These are phyloP conservation scores for Acer negundo DNA, from an alignment of 345 rosid species.

Conservation along the genomic window DNA sequence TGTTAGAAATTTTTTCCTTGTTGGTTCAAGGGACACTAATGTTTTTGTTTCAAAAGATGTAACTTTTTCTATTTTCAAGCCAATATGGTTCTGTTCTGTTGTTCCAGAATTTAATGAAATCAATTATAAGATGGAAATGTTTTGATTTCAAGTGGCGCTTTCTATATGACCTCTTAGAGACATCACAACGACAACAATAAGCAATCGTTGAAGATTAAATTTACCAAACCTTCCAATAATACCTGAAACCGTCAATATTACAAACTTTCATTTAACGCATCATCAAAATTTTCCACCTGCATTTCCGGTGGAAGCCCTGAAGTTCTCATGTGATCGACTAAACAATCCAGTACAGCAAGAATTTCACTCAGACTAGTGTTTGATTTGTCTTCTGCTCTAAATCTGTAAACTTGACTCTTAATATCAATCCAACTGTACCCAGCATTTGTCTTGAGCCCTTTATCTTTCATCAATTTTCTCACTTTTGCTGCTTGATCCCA, in stretches of 20 bases:
- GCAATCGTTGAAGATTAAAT: background rate
- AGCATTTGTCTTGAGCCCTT: conserved; percentile 60
- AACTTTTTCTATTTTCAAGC: background rate
- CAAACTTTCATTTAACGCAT: background rate
- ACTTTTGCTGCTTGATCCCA: conserved; percentile 77
- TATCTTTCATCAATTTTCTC: conserved; percentile 85
- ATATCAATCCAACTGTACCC: conserved; percentile 95
- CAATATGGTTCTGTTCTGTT: background rate
- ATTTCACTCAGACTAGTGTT: conserved; percentile 41
- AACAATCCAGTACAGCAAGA: conserved; percentile 42
- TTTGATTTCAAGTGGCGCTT: background rate
- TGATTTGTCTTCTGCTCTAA: conserved; percentile 71
- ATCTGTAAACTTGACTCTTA: conserved; percentile 56
- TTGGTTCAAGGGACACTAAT: too few relatives aligned
- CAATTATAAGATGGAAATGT: background rate
- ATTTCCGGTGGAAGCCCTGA: conserved; percentile 30
- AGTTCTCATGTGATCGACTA: conserved; percentile 56
- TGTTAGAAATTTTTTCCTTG: too few relatives aligned
- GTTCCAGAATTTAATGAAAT: background rate
- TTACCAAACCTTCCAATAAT: background rate
- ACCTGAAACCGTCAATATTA: background rate
- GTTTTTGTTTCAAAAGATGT: background rate
- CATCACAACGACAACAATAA: background rate
- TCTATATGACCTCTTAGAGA: background rate
- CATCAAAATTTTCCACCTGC: conserved; percentile 22